Conservation (phyloP, 2,329 filamentous ascomycete species). For the Beauveria sp. region DNA sequence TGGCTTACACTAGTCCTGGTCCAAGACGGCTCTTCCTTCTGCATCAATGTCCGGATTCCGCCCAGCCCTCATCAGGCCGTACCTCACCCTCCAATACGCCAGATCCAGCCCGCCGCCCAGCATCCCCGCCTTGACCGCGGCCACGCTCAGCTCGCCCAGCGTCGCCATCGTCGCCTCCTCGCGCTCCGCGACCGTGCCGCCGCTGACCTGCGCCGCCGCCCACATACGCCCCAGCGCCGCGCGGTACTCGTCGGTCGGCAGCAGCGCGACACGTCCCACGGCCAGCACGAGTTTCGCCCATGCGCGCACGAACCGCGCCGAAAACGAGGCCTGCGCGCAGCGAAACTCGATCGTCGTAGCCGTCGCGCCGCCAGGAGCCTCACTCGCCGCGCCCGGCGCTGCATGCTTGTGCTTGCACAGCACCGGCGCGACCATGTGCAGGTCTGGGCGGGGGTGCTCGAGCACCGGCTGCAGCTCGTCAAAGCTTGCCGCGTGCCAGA, state of each 20-base stretch:
- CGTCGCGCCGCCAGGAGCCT: neutral
- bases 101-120: neutral
- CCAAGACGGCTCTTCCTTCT: neutral
- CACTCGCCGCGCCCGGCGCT: neutral
- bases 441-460: neutral
- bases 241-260: conserved; percentile 9
- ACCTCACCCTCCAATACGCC: neutral
- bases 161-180: neutral
- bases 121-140: neutral
- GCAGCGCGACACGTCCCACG: conserved; percentile 12
- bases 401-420: neutral
- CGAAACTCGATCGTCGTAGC: conserved; percentile 15
- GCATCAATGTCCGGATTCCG: neutral
- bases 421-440: neutral
- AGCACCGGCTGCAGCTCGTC: neutral
- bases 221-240: neutral
- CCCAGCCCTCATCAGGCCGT: neutral
- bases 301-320: conserved; percentile 7
- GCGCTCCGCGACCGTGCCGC: no score
- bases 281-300: conserved; percentile 14
- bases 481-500: neutral
- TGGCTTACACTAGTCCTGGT: neutral
- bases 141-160: neutral
- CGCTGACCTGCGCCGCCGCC: neutral
- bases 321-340: conserved; percentile 14